Evolutionary conservation across 2,329 filamentous ascomycete species (phyloP).

Genomic region (Akanthomyces muscarius): DNA sequence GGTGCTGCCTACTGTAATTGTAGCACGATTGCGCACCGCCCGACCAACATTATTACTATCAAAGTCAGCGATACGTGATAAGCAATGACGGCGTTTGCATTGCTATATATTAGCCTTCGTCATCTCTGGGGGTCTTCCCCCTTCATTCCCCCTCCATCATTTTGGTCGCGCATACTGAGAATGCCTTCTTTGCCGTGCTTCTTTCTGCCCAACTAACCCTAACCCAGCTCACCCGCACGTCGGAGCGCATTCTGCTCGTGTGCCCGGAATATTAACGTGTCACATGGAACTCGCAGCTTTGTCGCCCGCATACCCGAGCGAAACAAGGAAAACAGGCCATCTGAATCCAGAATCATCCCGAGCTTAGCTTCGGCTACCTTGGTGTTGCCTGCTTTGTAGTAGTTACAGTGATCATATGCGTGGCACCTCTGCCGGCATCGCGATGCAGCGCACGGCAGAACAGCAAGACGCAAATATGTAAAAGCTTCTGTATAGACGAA

Average conservation of each 20-base stretch:
- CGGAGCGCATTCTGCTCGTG: background rate
- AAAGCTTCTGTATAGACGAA: too few relatives aligned
- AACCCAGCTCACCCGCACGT: slow-evolving; percentile 1
- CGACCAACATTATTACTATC: background rate
- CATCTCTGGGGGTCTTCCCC: background rate
- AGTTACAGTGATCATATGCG: too few relatives aligned
- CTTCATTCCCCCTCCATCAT: background rate
- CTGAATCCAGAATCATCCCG: background rate
- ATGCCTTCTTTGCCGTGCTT: background rate
- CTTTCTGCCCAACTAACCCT: background rate
- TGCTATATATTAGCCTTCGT: background rate
- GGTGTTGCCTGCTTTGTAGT: background rate
- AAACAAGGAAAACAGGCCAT: background rate
- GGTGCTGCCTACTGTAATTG: background rate
- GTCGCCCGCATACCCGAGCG: background rate
- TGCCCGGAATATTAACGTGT: slow-evolving; percentile 17
- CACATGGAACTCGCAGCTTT: slow-evolving; percentile 6
- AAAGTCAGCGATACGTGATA: background rate
- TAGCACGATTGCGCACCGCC: background rate
- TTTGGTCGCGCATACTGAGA: background rate
- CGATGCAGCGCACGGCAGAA: too few relatives aligned
- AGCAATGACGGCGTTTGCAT: background rate
- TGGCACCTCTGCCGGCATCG: too few relatives aligned
- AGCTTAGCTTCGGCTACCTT: background rate
- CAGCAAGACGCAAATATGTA: too few relatives aligned